These are phyloP conservation scores for Paramecium bursaria DNA, from an alignment of 73 alveolate species.

Conservation along the genomic window DNA sequence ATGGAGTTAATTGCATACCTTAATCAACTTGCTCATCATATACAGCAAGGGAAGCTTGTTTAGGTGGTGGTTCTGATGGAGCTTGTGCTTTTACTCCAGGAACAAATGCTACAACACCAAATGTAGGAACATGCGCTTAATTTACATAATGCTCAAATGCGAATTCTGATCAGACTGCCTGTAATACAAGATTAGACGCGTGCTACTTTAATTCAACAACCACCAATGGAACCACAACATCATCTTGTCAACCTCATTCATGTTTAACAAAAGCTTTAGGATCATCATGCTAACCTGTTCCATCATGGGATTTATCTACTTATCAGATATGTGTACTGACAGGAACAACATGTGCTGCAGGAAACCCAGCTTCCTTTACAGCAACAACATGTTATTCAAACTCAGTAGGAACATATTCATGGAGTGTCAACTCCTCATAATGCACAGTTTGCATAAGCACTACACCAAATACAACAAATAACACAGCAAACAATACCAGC, in stretches of 20 bases:
- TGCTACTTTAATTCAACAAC: conserved; percentile 48
- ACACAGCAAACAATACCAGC: no score
- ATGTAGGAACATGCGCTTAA: conserved; percentile 30
- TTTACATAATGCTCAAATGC: conserved; percentile 43
- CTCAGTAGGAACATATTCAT: no score
- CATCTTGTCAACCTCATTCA: background rate
- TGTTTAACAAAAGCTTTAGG: conserved; percentile 45
- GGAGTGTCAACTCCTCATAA: no score
- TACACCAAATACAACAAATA: no score
- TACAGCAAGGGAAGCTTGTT: conserved; percentile 23
- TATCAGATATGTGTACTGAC: background rate
- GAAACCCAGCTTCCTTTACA: no score
- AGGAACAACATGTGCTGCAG: no score
- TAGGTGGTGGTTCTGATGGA: conserved; percentile 53
- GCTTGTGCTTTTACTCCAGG: conserved; percentile 59
- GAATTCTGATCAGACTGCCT: background rate
- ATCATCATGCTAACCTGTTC: background rate
- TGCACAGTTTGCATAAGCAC: no score
- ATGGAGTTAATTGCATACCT: conserved; percentile 41
- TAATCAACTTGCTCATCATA: conserved; percentile 25
- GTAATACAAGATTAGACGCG: background rate
- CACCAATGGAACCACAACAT: conserved; percentile 18
- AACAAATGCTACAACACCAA: background rate
- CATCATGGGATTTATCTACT: background rate
- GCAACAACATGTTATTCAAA: no score